A percentile compares a stretch with the other conserved stretches of the same genome.
Conservation (phyloP, 306 rosid genomes). For the Benincasa hispida region DNA sequence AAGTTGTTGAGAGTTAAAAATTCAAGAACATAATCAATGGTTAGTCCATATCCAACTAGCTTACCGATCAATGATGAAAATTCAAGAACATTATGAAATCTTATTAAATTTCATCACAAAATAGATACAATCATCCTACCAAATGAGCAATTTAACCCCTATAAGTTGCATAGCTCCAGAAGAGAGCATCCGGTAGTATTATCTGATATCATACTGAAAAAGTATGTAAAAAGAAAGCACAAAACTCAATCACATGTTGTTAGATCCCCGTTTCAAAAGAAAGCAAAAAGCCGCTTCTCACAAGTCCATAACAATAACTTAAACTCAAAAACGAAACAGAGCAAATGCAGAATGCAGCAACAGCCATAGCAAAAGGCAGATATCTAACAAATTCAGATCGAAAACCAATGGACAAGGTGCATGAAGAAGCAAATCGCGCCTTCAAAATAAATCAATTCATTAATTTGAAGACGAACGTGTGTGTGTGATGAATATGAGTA, state of each 20-base stretch:
- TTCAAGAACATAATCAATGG: background rate
- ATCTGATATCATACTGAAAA: background rate
- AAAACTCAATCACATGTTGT: too few species aligned
- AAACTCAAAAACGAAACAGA: background rate
- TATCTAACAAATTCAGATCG: background rate
- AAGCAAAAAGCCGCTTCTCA: too few species aligned
- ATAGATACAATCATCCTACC: background rate
- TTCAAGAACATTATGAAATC: background rate
- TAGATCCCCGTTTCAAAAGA: too few species aligned
- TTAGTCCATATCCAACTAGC: background rate
- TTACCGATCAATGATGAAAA: background rate
- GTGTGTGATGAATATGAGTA: background rate
- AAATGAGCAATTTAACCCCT: background rate
- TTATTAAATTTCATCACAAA: background rate
- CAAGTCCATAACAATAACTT: too few species aligned
- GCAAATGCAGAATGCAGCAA: background rate
- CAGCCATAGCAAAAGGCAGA: background rate
- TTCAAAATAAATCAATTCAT: background rate
- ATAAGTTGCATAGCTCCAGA: background rate
- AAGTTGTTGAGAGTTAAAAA: background rate
- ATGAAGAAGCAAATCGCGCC: background rate
- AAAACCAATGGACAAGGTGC: background rate
- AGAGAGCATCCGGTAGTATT: background rate
- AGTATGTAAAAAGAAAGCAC: background rate
- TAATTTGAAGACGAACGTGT: background rate